phyloP scores from a whole-genome alignment of 257 asterid species.

The Scutellaria barbata region DNA sequence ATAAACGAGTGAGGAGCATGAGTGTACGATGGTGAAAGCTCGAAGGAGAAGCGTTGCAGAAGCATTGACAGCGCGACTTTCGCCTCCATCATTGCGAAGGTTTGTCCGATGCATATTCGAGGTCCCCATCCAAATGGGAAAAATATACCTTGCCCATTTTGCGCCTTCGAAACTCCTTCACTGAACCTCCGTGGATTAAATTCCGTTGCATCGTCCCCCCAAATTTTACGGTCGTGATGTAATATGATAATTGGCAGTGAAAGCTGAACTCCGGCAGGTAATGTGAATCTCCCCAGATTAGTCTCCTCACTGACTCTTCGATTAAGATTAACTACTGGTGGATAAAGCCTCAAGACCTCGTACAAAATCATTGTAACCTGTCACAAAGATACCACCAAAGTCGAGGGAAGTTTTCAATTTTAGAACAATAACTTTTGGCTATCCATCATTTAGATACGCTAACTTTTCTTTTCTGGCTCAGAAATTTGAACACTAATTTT shows the following conservation, averaged over 20 bases:
- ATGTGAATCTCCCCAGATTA: conserved; percentile 34
- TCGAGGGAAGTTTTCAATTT: too few relatives aligned
- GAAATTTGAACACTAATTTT: too few relatives aligned
- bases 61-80: conserved; percentile 42
- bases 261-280: conserved; percentile 42
- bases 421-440: not conserved
- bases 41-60: conserved; percentile 44
- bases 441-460: not conserved
- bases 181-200: conserved; percentile 52
- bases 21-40: conserved; percentile 46
- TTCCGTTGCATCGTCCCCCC: conserved; percentile 51
- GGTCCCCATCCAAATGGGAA: conserved; percentile 58
- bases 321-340: conserved; percentile 13
- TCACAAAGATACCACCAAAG: not conserved
- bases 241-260: conserved; percentile 27
- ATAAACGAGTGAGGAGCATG: conserved; percentile 39
- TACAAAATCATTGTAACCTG: conserved; percentile 52
- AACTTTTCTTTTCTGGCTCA: not conserved
- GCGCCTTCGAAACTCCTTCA: conserved; percentile 46
- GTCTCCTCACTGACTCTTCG: conserved; percentile 37
- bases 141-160: conserved; percentile 32
- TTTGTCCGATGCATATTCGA: conserved; percentile 48
- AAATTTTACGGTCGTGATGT: conserved; percentile 38
- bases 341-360: conserved; percentile 52
- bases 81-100: conserved; percentile 45